Evolutionary conservation across 1,284 basidiomycete species (phyloP).

Genomic region (Schizopora paradoxa): DNA sequence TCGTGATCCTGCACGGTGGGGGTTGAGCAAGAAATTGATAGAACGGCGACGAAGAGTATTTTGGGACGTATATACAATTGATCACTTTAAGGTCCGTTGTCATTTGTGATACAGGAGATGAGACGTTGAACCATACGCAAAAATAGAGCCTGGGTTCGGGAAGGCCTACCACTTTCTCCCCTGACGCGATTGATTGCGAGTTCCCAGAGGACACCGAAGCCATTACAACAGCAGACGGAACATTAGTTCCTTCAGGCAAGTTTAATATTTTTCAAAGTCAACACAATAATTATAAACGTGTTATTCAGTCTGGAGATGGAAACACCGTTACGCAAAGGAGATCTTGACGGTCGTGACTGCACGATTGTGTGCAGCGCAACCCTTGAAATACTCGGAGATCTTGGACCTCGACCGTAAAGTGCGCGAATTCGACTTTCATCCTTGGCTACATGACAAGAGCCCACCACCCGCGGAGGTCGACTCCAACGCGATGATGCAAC

Average conservation of each 20-base stretch:
- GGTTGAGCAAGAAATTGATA: slow-evolving; percentile 1
- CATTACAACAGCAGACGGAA: slow-evolving; percentile 1
- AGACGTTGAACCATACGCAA: too few relatives aligned
- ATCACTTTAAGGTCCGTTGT: slow-evolving; percentile 5
- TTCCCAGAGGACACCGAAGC: slow-evolving; percentile 10
- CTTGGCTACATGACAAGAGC: slow-evolving; percentile 1
- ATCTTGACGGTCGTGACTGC: slow-evolving; percentile 8
- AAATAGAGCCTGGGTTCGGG: slow-evolving; percentile 9
- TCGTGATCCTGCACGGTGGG: slow-evolving; percentile 14
- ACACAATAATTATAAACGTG: background rate
- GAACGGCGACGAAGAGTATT: slow-evolving; percentile 10
- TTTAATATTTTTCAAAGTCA: background rate
- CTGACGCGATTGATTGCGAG: slow-evolving; percentile 8
- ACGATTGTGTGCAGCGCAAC: slow-evolving; percentile 11
- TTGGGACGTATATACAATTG: slow-evolving; percentile 9
- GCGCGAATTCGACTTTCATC: slow-evolving; percentile 10
- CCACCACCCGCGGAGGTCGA: background rate
- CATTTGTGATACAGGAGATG: background rate
- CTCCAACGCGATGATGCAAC: background rate
- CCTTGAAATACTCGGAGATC: slow-evolving; percentile 16
- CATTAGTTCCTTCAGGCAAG: slow-evolving; percentile 3
- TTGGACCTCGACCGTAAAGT: slow-evolving; percentile 19
- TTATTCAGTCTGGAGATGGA: slow-evolving; percentile 15
- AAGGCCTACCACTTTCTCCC: slow-evolving; percentile 7
- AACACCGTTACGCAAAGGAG: slow-evolving; percentile 15